Conservation (phyloP, 2,329 filamentous ascomycete species). For the Fusarium poae region DNA sequence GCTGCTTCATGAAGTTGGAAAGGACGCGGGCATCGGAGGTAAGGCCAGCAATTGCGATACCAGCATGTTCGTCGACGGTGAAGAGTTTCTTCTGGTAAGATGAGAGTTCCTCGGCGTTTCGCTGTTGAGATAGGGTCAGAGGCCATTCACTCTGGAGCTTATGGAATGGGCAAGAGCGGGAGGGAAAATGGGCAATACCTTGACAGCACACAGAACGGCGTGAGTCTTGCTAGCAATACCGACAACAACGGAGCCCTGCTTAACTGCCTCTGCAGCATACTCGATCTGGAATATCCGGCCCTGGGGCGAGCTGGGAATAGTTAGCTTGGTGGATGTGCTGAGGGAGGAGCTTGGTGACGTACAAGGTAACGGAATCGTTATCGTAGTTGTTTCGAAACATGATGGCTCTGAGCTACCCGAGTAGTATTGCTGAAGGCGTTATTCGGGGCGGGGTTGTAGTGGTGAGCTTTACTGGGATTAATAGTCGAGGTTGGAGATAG, state of each 20-base stretch:
- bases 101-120: constrained; percentile 98
- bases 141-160: constrained; percentile 6
- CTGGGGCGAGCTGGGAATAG: constrained; percentile 81
- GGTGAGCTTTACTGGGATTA: constrained; percentile 31
- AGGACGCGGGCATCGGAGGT: constrained; percentile 98
- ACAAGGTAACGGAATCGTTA: constrained; percentile 99
- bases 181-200: constrained; percentile 69
- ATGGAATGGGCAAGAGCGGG: constrained; percentile 21
- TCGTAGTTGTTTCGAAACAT: constrained; percentile 99
- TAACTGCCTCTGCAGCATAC: constrained; percentile 98
- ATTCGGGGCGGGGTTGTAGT: constrained; percentile 32
- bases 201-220: constrained; percentile 93
- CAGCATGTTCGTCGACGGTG: constrained; percentile 93
- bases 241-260: constrained; percentile 98
- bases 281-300: constrained; percentile 99
- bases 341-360: constrained; percentile 58
- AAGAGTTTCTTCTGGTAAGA: constrained; percentile 99
- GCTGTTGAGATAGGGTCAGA: constrained; percentile 63
- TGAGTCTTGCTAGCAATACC: constrained; percentile 98
- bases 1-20: constrained; percentile 99
- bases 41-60: constrained; percentile 94
- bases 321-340: constrained; percentile 44
- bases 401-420: constrained; percentile 45
- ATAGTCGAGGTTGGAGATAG: constrained; percentile 33
- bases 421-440: constrained; percentile 38